phyloP scores from a whole-genome alignment of 768 basidiomycete species.

The Rhodotorula sphaerocarpa region DNA sequence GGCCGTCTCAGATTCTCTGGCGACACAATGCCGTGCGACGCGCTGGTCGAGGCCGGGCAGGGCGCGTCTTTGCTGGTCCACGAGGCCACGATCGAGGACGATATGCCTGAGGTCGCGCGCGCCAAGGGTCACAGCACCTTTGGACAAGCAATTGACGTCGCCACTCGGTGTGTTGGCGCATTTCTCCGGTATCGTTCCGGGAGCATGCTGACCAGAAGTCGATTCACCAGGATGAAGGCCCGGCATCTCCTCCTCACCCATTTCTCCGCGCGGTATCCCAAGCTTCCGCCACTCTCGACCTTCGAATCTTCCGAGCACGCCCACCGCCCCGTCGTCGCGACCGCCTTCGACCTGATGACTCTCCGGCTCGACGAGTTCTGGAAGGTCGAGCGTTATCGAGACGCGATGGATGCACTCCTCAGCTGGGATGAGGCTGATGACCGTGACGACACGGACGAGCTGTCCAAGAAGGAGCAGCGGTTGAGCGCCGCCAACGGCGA shows the following conservation, averaged over 20 bases:
- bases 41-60: constrained; percentile 58
- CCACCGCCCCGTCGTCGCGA: constrained; percentile 51
- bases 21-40: constrained; percentile 71
- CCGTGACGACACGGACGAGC: constrained; percentile 15
- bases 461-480: constrained; percentile 14
- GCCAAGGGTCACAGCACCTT: constrained; percentile 82
- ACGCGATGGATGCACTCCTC: constrained; percentile 54
- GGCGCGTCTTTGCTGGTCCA: constrained; percentile 78
- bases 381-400: constrained; percentile 70
- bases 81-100: constrained; percentile 86
- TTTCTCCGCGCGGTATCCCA: constrained; percentile 89
- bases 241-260: constrained; percentile 82
- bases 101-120: constrained; percentile 52
- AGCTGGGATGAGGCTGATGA: constrained; percentile 41
- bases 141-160: constrained; percentile 74
- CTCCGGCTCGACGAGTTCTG: constrained; percentile 70
- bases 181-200: not conserved
- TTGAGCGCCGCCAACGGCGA: not conserved
- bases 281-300: constrained; percentile 57
- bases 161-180: constrained; percentile 51
- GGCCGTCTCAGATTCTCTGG: constrained; percentile 65
- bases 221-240: constrained; percentile 63
- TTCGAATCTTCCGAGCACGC: constrained; percentile 32
- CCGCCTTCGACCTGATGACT: constrained; percentile 73
- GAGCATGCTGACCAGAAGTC: not conserved